Conservation (phyloP, 2,329 filamentous ascomycete genomes). For the Mycosphaerelloides madeirae region DNA sequence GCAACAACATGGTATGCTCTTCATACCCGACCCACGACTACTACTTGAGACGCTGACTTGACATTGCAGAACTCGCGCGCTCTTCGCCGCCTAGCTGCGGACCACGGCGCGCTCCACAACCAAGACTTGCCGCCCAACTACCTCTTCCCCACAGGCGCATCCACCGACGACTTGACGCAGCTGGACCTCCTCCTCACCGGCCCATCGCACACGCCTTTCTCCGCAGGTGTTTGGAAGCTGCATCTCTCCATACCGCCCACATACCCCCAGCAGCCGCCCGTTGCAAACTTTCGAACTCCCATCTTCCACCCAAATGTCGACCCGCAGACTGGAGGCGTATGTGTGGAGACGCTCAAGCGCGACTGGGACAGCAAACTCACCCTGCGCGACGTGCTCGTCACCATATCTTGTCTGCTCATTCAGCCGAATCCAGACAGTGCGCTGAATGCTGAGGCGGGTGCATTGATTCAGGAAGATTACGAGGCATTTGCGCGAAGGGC, state of each 20-base stretch:
- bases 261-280: conserved; percentile 52
- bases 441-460: conserved; percentile 57
- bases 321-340: conserved; percentile 57
- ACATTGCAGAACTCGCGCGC: conserved; percentile 43
- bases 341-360: conserved; percentile 60
- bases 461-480: conserved; percentile 56
- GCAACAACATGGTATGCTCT: conserved; percentile 7
- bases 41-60: no score
- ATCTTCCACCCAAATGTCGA: conserved; percentile 65
- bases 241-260: conserved; percentile 56
- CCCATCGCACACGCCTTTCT: conserved; percentile 57
- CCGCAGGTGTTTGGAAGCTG: conserved; percentile 54
- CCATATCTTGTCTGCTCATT: conserved; percentile 59
- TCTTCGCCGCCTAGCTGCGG: conserved; percentile 55
- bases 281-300: conserved; percentile 56
- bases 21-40: no score
- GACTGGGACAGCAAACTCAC: conserved; percentile 58
- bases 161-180: conserved; percentile 52
- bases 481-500: conserved; percentile 54
- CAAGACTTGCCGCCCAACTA: conserved; percentile 57
- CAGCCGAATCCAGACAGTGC: conserved; percentile 62
- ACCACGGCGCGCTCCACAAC: conserved; percentile 55
- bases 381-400: conserved; percentile 54
- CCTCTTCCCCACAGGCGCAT: conserved; percentile 46
- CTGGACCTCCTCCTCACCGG: conserved; percentile 56